phyloP scores from a whole-genome alignment of 2,329 filamentous ascomycete species.

The Claviceps maximensis region DNA sequence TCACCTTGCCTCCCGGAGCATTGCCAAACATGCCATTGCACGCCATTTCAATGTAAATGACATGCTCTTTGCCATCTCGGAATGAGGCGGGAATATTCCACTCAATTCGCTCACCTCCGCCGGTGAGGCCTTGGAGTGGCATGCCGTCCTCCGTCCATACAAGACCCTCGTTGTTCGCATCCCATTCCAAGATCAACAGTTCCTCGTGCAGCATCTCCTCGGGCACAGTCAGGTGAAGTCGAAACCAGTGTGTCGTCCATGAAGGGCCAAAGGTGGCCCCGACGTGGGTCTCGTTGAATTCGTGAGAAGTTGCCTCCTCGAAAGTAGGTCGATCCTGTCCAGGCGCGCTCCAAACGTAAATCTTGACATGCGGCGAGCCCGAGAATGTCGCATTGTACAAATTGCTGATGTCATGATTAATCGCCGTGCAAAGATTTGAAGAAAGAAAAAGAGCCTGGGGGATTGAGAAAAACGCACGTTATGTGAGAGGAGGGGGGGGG shows the following conservation, averaged over 20 bases:
- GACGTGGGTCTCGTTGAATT: conserved; percentile 61
- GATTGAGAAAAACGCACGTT: neutral
- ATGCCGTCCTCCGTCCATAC: conserved; percentile 86
- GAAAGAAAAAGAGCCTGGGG: neutral
- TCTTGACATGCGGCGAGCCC: conserved; percentile 64
- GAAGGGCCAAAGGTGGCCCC: conserved; percentile 81
- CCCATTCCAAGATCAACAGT: conserved; percentile 91
- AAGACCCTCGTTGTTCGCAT: conserved; percentile 86
- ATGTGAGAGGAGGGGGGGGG: neutral
- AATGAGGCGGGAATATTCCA: conserved; percentile 79
- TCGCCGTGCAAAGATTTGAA: neutral
- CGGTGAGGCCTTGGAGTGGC: conserved; percentile 82
- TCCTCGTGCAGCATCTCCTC: conserved; percentile 59
- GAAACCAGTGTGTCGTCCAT: conserved; percentile 98
- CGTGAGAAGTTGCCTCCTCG: conserved; percentile 62
- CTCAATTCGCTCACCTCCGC: conserved; percentile 74
- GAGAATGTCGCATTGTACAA: conserved; percentile 32
- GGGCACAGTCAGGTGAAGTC: conserved; percentile 66
- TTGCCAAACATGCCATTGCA: conserved; percentile 99
- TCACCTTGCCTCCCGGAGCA: conserved; percentile 60
- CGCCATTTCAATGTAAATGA: conserved; percentile 94
- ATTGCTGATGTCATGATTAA: conserved; percentile 14
- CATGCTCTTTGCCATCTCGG: conserved; percentile 74
- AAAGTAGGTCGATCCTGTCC: conserved; percentile 71
- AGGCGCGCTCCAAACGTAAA: conserved; percentile 77